These are phyloP conservation scores for Trichosanthes truncata DNA, from an alignment of 306 rosid species.

Conservation along the genomic window DNA sequence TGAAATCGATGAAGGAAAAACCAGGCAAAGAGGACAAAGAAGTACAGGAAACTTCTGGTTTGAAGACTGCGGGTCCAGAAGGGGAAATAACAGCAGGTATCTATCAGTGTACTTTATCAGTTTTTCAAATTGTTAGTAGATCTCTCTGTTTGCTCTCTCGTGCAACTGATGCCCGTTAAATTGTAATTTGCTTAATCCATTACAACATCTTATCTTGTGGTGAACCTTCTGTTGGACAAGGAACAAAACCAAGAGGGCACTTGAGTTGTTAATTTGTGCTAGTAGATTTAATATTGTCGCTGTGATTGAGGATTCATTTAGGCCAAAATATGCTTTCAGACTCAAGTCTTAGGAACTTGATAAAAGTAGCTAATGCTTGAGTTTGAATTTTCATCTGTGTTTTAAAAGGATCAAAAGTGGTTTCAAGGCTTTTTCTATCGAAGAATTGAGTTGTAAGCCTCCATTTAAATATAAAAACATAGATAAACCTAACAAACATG, in stretches of 20 bases:
- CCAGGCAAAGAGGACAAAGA: conserved; percentile 81
- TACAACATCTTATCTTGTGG: background rate
- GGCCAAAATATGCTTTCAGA: background rate
- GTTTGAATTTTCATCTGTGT: background rate
- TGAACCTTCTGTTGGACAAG: background rate
- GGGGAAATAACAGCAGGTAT: conserved; percentile 92
- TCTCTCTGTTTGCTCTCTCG: background rate
- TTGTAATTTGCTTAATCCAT: background rate
- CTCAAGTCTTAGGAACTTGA: background rate
- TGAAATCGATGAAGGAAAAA: conserved; percentile 84
- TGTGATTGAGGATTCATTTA: background rate
- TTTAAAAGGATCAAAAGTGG: background rate
- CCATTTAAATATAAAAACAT: background rate
- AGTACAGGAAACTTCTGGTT: conserved; percentile 69
- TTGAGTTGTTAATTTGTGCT: background rate
- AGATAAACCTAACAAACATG: background rate
- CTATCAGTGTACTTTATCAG: background rate
- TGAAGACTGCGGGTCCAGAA: conserved; percentile 91
- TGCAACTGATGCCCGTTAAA: background rate
- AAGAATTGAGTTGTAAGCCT: background rate
- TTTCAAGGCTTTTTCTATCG: background rate
- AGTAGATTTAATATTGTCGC: background rate
- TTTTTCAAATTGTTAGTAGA: background rate
- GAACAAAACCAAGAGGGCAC: background rate
- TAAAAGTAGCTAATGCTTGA: background rate